A percentile compares a stretch with the other conserved stretches of the same genome.
These are phyloP conservation scores for Carex arenaria DNA, from an alignment of 202 grass and related monocot species.

Conservation along the genomic window DNA sequence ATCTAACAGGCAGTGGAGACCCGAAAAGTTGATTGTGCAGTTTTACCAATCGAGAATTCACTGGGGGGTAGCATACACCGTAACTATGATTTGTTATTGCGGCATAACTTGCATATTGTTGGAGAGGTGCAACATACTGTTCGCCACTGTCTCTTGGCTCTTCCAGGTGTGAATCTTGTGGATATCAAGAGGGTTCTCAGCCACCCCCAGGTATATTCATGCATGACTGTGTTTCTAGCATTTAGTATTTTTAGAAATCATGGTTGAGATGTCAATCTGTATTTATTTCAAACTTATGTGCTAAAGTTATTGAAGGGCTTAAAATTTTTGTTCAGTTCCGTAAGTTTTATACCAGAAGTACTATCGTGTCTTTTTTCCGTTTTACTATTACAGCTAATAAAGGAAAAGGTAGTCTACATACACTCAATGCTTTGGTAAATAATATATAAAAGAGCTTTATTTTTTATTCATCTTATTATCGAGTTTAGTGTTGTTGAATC, in stretches of 20 bases:
- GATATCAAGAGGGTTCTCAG: slow-evolving; percentile 81
- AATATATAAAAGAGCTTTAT: neutral
- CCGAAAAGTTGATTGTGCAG: slow-evolving; percentile 69
- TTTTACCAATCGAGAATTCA: slow-evolving; percentile 88
- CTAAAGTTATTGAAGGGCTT: neutral
- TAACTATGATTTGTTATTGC: slow-evolving; percentile 91
- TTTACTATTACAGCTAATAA: neutral
- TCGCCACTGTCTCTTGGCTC: slow-evolving; percentile 86
- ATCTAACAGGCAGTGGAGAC: slow-evolving; percentile 75
- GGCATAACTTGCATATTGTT: slow-evolving; percentile 86
- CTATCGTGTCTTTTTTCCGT: neutral
- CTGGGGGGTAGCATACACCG: slow-evolving; percentile 85
- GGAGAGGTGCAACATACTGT: slow-evolving; percentile 80
- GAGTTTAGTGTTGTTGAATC: neutral
- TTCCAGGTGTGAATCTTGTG: slow-evolving; percentile 67
- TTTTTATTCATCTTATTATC: neutral
- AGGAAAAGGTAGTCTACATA: neutral
- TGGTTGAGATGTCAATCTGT: neutral
- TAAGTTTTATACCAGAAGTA: neutral
- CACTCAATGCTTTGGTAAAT: neutral
- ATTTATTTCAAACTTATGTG: neutral
- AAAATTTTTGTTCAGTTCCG: neutral
- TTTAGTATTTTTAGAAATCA: neutral
- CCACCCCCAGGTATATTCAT: slow-evolving; percentile 69
- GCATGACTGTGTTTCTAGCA: neutral